A percentile compares a stretch with the other conserved stretches of the same genome.
These are phyloP conservation scores for Fusarium devonianum DNA, from an alignment of 2,329 filamentous ascomycete species.

Conservation along the genomic window DNA sequence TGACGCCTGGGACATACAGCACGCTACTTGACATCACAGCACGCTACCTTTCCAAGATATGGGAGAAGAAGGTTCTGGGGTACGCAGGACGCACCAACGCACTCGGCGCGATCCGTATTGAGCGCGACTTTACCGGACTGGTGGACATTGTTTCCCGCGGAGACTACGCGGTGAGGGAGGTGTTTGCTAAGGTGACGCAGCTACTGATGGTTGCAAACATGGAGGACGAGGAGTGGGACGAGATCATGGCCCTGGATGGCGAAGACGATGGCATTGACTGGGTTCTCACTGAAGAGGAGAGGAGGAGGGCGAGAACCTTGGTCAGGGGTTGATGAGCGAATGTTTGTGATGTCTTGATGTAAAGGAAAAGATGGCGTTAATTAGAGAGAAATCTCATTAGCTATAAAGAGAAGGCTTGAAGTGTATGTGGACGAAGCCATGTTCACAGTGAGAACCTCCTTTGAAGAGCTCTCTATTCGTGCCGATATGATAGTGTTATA, in stretches of 20 bases:
- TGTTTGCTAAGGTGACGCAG: slow-evolving; percentile 79
- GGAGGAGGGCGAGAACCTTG: slow-evolving; percentile 73
- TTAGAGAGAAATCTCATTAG: too few relatives aligned
- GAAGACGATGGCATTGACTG: slow-evolving; percentile 71
- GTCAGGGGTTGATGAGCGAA: slow-evolving; percentile 52
- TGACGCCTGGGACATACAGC: slow-evolving; percentile 79
- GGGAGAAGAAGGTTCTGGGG: slow-evolving; percentile 88
- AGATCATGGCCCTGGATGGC: slow-evolving; percentile 61
- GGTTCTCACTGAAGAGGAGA: slow-evolving; percentile 77
- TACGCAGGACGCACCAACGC: slow-evolving; percentile 82
- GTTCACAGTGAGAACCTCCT: too few relatives aligned
- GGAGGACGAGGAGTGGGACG: slow-evolving; percentile 96
- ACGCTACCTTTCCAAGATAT: slow-evolving; percentile 74
- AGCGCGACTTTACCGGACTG: slow-evolving; percentile 82
- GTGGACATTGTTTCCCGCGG: slow-evolving; percentile 72
- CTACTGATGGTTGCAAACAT: slow-evolving; percentile 89
- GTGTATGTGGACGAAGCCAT: too few relatives aligned
- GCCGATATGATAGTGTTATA: too few relatives aligned
- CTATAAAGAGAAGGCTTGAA: not conserved
- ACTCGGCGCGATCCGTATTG: slow-evolving; percentile 81
- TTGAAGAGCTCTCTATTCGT: too few relatives aligned
- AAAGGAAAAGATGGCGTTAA: slow-evolving; percentile 14
- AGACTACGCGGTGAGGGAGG: slow-evolving; percentile 79
- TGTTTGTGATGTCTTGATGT: slow-evolving; percentile 11
- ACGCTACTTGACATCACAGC: slow-evolving; percentile 78